Evolutionary conservation across 2,329 filamentous ascomycete species (phyloP), one percentile per base, ranked within the genome.

Genomic region (Verticillium dahliae): DNA sequence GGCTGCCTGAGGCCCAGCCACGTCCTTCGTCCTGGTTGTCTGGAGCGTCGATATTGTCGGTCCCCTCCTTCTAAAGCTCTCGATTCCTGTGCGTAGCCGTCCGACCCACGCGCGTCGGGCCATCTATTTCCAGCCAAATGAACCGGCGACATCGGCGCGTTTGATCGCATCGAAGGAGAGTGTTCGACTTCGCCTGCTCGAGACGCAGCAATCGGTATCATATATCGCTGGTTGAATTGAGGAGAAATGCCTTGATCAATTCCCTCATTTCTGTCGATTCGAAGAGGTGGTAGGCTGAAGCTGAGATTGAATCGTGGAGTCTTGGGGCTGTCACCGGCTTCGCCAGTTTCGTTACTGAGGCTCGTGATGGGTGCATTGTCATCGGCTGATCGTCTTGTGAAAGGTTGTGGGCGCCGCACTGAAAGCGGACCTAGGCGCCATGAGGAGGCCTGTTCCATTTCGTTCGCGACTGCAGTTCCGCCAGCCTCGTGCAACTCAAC

Each of bases 261-360:
- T 5, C 18, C 13, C 18, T 31, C 45, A 11, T 6, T 10, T 5
- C 18, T 31, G 7, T 31, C 45, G 18, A 52, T n/a, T 11, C 18
- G 45, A 18, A 52, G 45, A 11, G 45, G 45, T 52, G 45, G 45
- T 18, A 52, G 5, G 4, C 45, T 52, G 45, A 52, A 52, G n/a
- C 72, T 71, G 3, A 79, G 67, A 18, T 71, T 68, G 57, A 78
- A 75, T 2, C 73, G 72, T 2, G 81, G 78, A 1, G 79, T 77
- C 67, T 85, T 85, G 38, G 81, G 80, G 22, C 76, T 80, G 56
- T 78, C 74, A 18, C 50, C 45, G 4, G 33, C 31, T 9, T 22
- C 54, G 14, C 27, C 54, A 31, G 27, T 4, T 4, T 27, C 9
- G 45, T 11, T 52, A 18, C 18, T 13, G 7, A 11, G 22, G 45